Evolutionary conservation across 352 stramenopile genomes (phyloP).

Genomic region (Peronospora tabacina): DNA sequence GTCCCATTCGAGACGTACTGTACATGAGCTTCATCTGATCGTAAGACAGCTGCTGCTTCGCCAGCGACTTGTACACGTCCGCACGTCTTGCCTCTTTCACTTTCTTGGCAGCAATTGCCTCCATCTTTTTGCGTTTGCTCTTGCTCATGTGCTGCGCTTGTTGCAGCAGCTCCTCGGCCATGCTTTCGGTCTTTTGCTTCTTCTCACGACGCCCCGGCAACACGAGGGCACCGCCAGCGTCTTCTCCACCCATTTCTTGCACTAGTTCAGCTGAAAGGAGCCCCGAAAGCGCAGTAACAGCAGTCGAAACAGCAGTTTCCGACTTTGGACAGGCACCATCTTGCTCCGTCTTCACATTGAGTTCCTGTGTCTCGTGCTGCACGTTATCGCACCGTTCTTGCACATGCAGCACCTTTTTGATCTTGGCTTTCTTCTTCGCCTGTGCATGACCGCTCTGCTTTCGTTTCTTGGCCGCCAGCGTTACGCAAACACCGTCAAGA

Average conservation of each 20-base stretch:
- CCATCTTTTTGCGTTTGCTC: constrained; percentile 77
- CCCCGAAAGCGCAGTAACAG: constrained; percentile 7
- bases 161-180: constrained; percentile 53
- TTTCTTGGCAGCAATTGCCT: constrained; percentile 65
- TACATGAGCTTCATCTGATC: constrained; percentile 68
- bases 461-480: constrained; percentile 55
- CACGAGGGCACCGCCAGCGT: constrained; percentile 51
- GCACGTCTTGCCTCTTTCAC: constrained; percentile 66
- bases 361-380: constrained; percentile 15
- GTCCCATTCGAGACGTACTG: constrained; percentile 65
- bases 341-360: constrained; percentile 12
- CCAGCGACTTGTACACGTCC: constrained; percentile 74
- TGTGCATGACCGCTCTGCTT: constrained; percentile 33
- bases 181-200: constrained; percentile 38
- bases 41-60: constrained; percentile 46
- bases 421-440: constrained; percentile 45
- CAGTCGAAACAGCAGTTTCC: constrained; percentile 1
- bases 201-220: constrained; percentile 47
- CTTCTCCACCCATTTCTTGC: constrained; percentile 49
- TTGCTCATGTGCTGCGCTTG: constrained; percentile 66
- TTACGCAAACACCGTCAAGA: constrained; percentile 1
- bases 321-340: not conserved
- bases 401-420: constrained; percentile 2
- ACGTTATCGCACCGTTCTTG: constrained; percentile 8
- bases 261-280: constrained; percentile 64